These are phyloP conservation scores for Boletus pseudopeckii DNA, from an alignment of 768 basidiomycete species.

Conservation along the genomic window DNA sequence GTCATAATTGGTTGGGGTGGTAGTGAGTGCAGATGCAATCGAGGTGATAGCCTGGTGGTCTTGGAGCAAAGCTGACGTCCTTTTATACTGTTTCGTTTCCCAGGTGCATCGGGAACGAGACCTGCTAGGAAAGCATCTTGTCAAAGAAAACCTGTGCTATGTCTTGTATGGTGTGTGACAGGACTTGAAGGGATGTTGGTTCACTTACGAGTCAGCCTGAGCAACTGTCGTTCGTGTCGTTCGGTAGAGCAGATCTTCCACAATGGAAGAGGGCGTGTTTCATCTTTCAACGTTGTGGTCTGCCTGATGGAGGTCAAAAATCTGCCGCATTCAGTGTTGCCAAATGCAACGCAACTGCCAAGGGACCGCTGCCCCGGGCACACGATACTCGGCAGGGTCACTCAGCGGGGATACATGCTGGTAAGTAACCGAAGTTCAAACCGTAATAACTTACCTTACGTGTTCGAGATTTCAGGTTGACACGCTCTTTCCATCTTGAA, in stretches of 20 bases:
- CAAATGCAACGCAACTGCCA: no score
- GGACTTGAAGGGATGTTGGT: background rate
- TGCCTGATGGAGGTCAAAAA: background rate
- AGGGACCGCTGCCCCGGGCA: no score
- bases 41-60: background rate
- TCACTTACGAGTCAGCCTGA: background rate
- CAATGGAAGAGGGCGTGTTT: background rate
- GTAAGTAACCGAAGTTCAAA: no score
- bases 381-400: no score
- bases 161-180: background rate
- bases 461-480: no score
- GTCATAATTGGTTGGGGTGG: background rate
- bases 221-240: background rate
- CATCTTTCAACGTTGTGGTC: background rate
- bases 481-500: no score
- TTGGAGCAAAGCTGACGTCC: background rate
- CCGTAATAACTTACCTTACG: background rate
- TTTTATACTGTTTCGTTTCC: slow-evolving; percentile 3
- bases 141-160: background rate
- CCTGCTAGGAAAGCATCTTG: background rate
- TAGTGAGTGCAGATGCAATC: background rate
- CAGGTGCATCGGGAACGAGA: background rate
- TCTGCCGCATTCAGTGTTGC: background rate
- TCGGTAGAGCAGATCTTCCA: background rate
- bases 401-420: no score